phyloP scores from a whole-genome alignment of 2,329 filamentous ascomycete genomes.

The Clonostachys rosea region DNA sequence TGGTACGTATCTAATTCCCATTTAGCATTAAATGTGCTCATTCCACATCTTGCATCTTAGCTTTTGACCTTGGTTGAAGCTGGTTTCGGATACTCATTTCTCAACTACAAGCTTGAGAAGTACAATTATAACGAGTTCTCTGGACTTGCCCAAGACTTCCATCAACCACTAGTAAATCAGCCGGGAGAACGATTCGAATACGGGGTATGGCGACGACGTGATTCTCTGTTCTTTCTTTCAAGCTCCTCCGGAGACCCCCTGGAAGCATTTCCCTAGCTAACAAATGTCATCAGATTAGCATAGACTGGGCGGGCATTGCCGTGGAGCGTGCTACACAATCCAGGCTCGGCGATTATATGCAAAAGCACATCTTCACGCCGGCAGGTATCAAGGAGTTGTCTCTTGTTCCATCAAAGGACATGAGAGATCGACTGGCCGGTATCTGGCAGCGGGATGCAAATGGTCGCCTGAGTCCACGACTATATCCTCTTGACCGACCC shows the following conservation, averaged over 20 bases:
- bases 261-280: slow-evolving; percentile 18
- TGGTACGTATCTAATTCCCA: background rate
- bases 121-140: slow-evolving; percentile 30
- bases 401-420: slow-evolving; percentile 45
- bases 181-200: background rate
- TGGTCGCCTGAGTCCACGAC: background rate
- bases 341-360: slow-evolving; percentile 34
- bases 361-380: slow-evolving; percentile 34
- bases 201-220: background rate
- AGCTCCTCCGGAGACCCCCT: background rate
- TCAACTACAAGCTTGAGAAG: slow-evolving; percentile 25
- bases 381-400: slow-evolving; percentile 37
- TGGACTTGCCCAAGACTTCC: background rate
- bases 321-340: slow-evolving; percentile 32
- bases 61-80: slow-evolving; percentile 11
- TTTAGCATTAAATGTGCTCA: background rate
- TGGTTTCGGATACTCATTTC: slow-evolving; percentile 48
- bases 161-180: background rate
- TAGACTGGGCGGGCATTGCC: slow-evolving; percentile 41
- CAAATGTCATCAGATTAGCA: slow-evolving; percentile 21
- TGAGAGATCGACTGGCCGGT: slow-evolving; percentile 25
- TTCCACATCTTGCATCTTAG: too few relatives aligned
- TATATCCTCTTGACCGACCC: slow-evolving; percentile 30
- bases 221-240: too few relatives aligned
- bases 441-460: background rate